phyloP scores from a whole-genome alignment of 352 stramenopile species.

The Lagenidium sp. region DNA sequence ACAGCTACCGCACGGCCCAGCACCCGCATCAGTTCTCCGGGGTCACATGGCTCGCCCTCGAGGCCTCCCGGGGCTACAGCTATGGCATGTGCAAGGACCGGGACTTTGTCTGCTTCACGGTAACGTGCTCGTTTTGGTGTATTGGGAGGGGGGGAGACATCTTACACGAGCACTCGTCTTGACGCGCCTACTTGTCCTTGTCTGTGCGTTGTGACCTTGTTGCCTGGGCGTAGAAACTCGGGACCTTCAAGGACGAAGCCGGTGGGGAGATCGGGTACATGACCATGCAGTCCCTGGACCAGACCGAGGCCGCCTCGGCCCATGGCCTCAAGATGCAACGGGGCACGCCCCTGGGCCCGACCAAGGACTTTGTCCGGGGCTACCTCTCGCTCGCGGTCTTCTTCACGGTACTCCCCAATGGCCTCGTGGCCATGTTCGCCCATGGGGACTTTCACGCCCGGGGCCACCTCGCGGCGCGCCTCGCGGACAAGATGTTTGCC shows the following conservation, averaged over 20 bases:
- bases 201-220: too few relatives aligned
- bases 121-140: constrained; percentile 3
- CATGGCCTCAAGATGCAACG: background rate
- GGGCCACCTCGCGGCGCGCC: constrained; percentile 34
- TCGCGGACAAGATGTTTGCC: constrained; percentile 48
- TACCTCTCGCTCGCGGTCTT: constrained; percentile 54
- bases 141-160: too few relatives aligned
- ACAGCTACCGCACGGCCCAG: constrained; percentile 43
- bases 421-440: constrained; percentile 56
- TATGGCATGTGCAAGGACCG: constrained; percentile 51
- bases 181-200: too few relatives aligned
- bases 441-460: constrained; percentile 57
- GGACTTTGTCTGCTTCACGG: constrained; percentile 72
- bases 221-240: too few relatives aligned
- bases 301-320: background rate
- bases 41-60: constrained; percentile 61
- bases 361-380: constrained; percentile 35
- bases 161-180: too few relatives aligned
- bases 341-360: background rate
- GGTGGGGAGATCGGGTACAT: constrained; percentile 63
- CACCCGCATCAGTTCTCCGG: constrained; percentile 65
- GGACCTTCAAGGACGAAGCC: constrained; percentile 36
- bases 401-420: constrained; percentile 47
- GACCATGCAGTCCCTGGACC: constrained; percentile 61
- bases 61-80: constrained; percentile 26